Evolutionary conservation across 1,284 basidiomycete genomes (phyloP).

Genomic region (Puccinia polysora): DNA sequence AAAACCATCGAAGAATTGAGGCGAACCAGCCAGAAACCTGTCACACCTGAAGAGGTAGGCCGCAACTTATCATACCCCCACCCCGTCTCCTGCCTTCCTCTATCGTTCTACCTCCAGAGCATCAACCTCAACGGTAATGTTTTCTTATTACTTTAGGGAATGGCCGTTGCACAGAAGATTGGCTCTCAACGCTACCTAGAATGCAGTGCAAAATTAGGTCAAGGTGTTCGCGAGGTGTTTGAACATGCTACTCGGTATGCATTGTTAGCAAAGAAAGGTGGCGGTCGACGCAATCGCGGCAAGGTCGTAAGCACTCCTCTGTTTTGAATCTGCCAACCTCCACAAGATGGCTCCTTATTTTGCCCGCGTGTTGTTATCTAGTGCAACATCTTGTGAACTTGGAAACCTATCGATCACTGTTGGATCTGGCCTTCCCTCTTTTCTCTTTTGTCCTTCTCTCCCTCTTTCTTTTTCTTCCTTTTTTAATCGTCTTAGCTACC

Average conservation of each 20-base stretch:
- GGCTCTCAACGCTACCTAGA: conserved; percentile 81
- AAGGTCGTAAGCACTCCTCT: background rate
- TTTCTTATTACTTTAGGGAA: conserved; percentile 59
- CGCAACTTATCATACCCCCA: too few species aligned
- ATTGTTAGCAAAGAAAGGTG: conserved; percentile 56
- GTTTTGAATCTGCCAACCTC: background rate
- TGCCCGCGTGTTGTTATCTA: background rate
- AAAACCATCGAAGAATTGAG: conserved; percentile 73
- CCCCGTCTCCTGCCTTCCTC: conserved; percentile 27
- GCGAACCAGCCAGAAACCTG: conserved; percentile 74
- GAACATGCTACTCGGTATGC: conserved; percentile 79
- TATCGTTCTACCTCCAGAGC: background rate
- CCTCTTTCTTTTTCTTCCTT: background rate
- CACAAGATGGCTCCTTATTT: background rate
- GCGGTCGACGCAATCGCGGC: conserved; percentile 9
- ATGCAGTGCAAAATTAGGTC: conserved; percentile 80
- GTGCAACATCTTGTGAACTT: conserved; percentile 2
- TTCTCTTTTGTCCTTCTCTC: background rate
- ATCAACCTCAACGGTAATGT: too few species aligned
- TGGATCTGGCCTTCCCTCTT: background rate
- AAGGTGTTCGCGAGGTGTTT: conserved; percentile 87
- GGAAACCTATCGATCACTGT: too few species aligned
- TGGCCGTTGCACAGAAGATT: conserved; percentile 81
- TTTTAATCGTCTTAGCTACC: background rate
- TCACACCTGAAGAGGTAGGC: conserved; percentile 71